phyloP scores from a whole-genome alignment of 345 rosid species.

The Acer campestre region DNA sequence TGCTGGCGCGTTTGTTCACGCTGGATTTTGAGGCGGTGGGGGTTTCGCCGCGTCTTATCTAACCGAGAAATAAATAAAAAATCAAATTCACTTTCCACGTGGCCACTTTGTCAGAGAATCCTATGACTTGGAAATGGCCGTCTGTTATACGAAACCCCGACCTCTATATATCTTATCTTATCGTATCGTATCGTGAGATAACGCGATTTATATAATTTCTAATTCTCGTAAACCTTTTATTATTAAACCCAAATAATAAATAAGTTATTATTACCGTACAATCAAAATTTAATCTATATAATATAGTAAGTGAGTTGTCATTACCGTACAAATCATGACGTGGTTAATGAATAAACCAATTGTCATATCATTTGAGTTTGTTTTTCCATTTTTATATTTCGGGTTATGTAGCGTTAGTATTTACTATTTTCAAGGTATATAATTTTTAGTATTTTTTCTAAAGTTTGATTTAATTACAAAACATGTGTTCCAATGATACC shows the following conservation, averaged over 20 bases:
- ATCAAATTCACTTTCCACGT: neutral
- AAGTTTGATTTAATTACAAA: neutral
- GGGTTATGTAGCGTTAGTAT: too few relatives aligned
- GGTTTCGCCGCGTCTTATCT: neutral
- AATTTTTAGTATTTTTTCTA: neutral
- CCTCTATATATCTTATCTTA: neutral
- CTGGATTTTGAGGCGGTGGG: neutral
- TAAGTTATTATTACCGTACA: too few relatives aligned
- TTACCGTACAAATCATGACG: too few relatives aligned
- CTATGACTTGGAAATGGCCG: neutral
- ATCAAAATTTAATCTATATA: too few relatives aligned
- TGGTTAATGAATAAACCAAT: too few relatives aligned
- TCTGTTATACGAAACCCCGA: neutral
- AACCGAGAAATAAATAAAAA: neutral
- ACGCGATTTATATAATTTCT: neutral
- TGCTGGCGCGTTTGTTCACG: neutral
- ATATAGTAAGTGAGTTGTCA: too few relatives aligned
- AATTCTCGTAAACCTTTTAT: too few relatives aligned
- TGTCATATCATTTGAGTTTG: too few relatives aligned
- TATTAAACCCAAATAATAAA: too few relatives aligned
- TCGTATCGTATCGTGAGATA: neutral
- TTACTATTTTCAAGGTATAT: too few relatives aligned
- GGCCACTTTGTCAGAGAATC: neutral
- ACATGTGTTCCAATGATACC: neutral
- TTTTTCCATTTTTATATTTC: too few relatives aligned